Conservation (phyloP, 116 monocot genomes). For the Posidonia oceanica region DNA sequence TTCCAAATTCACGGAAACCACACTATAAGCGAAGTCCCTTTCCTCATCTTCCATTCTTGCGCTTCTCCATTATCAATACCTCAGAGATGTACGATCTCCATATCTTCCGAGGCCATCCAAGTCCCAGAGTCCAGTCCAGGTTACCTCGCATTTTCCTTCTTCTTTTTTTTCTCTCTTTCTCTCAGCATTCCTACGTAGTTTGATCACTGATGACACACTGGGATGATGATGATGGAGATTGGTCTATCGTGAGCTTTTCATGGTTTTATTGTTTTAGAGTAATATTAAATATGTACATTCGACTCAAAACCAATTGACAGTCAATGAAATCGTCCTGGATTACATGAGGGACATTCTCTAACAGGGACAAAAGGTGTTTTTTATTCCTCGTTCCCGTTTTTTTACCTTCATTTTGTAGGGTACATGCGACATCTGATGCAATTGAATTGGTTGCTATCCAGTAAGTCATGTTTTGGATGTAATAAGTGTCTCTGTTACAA, state of each 20-base stretch:
- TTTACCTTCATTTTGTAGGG: slow-evolving; percentile 23
- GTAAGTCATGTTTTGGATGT: slow-evolving; percentile 1
- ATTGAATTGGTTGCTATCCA: slow-evolving; percentile 54
- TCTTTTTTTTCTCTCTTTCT: neutral
- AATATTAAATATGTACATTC: too few species aligned
- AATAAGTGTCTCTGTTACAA: slow-evolving; percentile 22
- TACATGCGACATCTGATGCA: slow-evolving; percentile 56
- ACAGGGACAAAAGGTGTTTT: neutral
- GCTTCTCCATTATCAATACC: neutral
- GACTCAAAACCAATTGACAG: too few species aligned
- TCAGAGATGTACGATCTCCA: slow-evolving; percentile 20
- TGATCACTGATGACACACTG: too few species aligned
- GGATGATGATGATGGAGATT: too few species aligned
- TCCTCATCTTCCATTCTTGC: too few species aligned
- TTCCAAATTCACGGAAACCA: too few species aligned
- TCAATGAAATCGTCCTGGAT: too few species aligned
- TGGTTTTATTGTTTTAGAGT: too few species aligned
- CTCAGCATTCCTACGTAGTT: neutral
- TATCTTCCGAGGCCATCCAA: slow-evolving; percentile 82
- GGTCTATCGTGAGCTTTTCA: too few species aligned
- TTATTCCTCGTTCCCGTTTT: neutral
- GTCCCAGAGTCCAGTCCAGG: neutral
- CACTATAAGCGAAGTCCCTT: too few species aligned
- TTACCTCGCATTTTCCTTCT: neutral
- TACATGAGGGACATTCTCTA: neutral